Base-by-base conservation (phyloP, 441 rosid species). In the Adansonia gregorii region DNA sequence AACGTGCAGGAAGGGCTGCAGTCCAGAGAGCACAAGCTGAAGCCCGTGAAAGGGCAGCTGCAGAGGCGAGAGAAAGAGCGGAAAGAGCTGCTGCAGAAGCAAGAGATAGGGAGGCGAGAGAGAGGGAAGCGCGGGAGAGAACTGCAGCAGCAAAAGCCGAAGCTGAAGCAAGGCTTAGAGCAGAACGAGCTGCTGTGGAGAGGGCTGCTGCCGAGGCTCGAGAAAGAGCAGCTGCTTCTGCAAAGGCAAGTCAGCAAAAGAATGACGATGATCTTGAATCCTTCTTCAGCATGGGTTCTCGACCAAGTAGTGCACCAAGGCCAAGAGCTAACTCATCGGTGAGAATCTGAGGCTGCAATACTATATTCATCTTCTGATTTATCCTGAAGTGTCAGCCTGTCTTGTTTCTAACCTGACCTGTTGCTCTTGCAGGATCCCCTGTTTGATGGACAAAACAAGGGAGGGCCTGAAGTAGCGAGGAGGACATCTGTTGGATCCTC, bases 1-100 rank as follows among this genome's bases (percentile, higher is more conserved):
- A 85, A 70, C 94, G 97, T n/a, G 91, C 97, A 2, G 99, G 86
- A 86, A 88, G 94, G 84, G 90, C 88, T 55, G 97, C 98, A 4
- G 99, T 95, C 78, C 97, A 90, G 82, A 90, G 98, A 87, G 99
- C 88, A 59, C 93, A 90, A 78, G 97, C 97, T 58, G 99, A 93
- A 86, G 99, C 99, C 76, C 97, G 98, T 82, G 95, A 90, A 85
- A 85, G 93, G 78, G 92, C 90, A 48, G 93, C 92, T 10, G 80
- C 82, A 67, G 91, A 85, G 56, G 94, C 94, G 22, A 86, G 80
- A 82, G 91, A 88, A 76, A 91, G 91, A 84, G 97, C 95, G 20
- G 95, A 86, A 82, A 93, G 77, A 86, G 94, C 89, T 72, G 97
- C 97, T 72, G 93, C 94, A 85, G 98, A 94, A 84, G 97, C 94